These are phyloP conservation scores for Apiospora kogelbergensis DNA, from an alignment of 2,329 filamentous ascomycete genomes.

Conservation along the genomic window DNA sequence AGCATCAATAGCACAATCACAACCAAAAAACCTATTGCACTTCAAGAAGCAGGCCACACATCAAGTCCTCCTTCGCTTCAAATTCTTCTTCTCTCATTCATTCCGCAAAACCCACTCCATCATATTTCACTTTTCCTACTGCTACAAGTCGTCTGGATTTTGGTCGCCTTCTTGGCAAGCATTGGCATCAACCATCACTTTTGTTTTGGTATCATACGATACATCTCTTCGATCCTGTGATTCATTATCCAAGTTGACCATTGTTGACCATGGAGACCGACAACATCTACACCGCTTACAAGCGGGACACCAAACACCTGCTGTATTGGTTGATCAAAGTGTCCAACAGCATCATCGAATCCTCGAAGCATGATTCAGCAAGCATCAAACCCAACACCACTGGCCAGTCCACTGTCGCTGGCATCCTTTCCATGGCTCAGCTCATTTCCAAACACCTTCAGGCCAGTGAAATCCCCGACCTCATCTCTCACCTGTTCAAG, in stretches of 20 bases:
- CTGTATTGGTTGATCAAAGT: neutral
- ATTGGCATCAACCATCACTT: too few relatives aligned
- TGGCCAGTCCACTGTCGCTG: neutral
- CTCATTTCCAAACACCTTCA: neutral
- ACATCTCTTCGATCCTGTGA: neutral
- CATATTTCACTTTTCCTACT: too few relatives aligned
- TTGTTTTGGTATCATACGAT: neutral
- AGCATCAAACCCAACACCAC: neutral
- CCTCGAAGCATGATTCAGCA: neutral
- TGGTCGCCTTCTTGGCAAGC: too few relatives aligned
- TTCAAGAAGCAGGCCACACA: too few relatives aligned
- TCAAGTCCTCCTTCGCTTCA: too few relatives aligned
- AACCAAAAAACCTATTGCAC: too few relatives aligned
- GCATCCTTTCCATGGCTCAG: neutral
- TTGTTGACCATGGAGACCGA: neutral
- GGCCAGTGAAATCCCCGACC: neutral
- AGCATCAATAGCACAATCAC: too few relatives aligned
- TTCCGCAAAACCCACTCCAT: too few relatives aligned
- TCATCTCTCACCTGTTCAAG: neutral
- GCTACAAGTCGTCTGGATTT: too few relatives aligned
- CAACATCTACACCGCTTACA: neutral
- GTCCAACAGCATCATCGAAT: neutral
- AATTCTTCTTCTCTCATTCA: too few relatives aligned
- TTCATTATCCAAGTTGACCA: neutral
- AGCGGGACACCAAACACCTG: neutral